phyloP scores from a whole-genome alignment of 2,329 filamentous ascomycete genomes.

The Hymenotorrendiella dingleyae region DNA sequence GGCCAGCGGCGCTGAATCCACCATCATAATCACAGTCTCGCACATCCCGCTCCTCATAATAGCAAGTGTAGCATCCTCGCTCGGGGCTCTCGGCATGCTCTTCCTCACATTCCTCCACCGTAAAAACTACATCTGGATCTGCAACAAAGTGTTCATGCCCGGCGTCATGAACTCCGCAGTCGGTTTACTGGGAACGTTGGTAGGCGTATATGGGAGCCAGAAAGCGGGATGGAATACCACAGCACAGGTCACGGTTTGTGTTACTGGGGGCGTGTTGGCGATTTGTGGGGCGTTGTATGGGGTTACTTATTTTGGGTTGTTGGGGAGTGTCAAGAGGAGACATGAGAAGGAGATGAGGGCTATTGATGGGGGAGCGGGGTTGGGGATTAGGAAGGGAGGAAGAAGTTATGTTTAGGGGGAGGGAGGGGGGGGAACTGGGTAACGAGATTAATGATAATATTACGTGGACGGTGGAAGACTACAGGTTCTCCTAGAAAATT shows the following conservation, averaged over 20 bases:
- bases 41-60: conserved; percentile 23
- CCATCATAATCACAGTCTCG: conserved; percentile 17
- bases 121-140: conserved; percentile 25
- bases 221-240: conserved; percentile 21
- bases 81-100: conserved; percentile 23
- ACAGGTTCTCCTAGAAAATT: too few species aligned
- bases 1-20: conserved; percentile 4
- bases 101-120: conserved; percentile 20
- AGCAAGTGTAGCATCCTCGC: conserved; percentile 16
- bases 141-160: conserved; percentile 26
- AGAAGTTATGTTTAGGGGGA: not conserved
- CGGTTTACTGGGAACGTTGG: conserved; percentile 25
- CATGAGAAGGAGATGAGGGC: conserved; percentile 22
- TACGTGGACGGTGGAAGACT: too few species aligned
- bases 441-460: too few species aligned
- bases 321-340: conserved; percentile 21
- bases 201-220: conserved; percentile 23
- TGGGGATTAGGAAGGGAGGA: not conserved
- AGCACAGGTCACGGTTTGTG: conserved; percentile 24
- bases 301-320: conserved; percentile 25
- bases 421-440: not conserved
- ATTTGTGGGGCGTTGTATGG: conserved; percentile 21
- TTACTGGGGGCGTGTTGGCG: conserved; percentile 17
- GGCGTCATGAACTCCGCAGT: conserved; percentile 23
- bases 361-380: conserved; percentile 4